A percentile compares a stretch with the other conserved stretches of the same genome.
These are phyloP conservation scores for Aspergillus sp. DNA, from an alignment of 2,329 filamentous ascomycete species.

Conservation along the genomic window DNA sequence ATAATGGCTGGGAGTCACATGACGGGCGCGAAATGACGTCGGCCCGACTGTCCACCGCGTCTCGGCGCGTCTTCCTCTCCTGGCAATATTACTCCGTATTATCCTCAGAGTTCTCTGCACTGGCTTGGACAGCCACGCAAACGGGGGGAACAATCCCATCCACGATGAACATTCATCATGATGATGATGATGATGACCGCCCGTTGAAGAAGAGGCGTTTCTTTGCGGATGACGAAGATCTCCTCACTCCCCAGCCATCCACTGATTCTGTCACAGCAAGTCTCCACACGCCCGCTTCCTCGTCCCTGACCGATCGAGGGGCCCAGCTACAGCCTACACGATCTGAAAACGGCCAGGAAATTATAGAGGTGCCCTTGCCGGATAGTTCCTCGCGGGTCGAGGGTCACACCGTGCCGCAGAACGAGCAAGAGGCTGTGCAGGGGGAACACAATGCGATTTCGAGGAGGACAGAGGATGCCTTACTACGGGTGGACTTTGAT, in stretches of 20 bases:
- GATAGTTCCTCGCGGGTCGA: too few species aligned
- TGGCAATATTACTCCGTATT: too few species aligned
- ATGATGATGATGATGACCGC: constrained; percentile 53
- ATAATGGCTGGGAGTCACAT: too few species aligned
- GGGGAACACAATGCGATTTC: not conserved
- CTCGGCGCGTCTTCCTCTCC: constrained; percentile 35
- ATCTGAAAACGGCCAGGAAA: not conserved
- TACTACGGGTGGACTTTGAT: constrained; percentile 17
- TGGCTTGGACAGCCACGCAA: not conserved
- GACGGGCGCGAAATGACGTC: constrained; percentile 23
- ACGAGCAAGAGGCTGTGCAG: not conserved
- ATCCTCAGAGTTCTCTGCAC: not conserved
- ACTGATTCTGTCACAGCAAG: constrained; percentile 4
- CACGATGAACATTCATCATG: constrained; percentile 40
- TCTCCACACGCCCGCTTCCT: constrained; percentile 23
- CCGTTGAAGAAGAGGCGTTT: constrained; percentile 65
- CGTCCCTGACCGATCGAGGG: constrained; percentile 3
- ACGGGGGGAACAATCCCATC: not conserved
- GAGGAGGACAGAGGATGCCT: constrained; percentile 1
- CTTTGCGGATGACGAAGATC: constrained; percentile 55
- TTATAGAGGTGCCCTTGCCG: too few species aligned
- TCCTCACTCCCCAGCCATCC: constrained; percentile 22
- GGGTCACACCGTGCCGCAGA: not conserved
- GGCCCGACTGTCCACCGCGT: constrained; percentile 33
- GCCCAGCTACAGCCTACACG: not conserved